A percentile compares a stretch with the other conserved stretches of the same genome.
These are phyloP conservation scores for Colletotrichum gigasporum DNA, from an alignment of 2,329 filamentous ascomycete genomes.

Conservation along the genomic window DNA sequence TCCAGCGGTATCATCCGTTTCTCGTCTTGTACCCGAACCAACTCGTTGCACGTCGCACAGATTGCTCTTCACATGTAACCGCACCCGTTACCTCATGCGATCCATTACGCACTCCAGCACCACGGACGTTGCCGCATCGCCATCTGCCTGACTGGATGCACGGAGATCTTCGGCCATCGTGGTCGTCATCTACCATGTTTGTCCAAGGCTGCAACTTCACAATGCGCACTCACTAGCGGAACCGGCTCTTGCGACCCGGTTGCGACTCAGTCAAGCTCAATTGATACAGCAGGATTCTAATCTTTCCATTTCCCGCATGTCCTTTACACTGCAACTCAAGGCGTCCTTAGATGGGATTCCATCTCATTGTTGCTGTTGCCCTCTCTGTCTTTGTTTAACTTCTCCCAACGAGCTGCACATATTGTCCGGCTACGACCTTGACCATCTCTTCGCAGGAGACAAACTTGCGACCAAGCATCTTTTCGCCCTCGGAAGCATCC, in stretches of 20 bases:
- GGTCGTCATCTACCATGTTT: neutral
- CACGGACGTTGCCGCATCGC: slow-evolving; percentile 7
- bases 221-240: neutral
- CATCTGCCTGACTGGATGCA: neutral
- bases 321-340: too few relatives aligned
- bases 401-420: slow-evolving; percentile 37
- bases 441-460: slow-evolving; percentile 43
- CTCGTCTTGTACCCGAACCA: slow-evolving; percentile 2
- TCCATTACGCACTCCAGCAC: neutral
- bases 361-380: too few relatives aligned
- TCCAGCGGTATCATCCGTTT: neutral
- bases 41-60: slow-evolving; percentile 10
- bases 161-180: neutral
- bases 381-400: neutral
- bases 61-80: slow-evolving; percentile 26
- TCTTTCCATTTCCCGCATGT: neutral
- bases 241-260: neutral
- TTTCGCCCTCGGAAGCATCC: slow-evolving; percentile 40
- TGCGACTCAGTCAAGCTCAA: neutral
- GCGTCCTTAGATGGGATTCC: too few relatives aligned
- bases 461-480: slow-evolving; percentile 44
- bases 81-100: slow-evolving; percentile 10
- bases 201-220: neutral
- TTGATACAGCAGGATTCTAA: neutral
- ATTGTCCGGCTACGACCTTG: slow-evolving; percentile 43